Evolutionary conservation across 805 yeast genomes (phyloP).

Genomic region (Teunomyces panamensis): DNA sequence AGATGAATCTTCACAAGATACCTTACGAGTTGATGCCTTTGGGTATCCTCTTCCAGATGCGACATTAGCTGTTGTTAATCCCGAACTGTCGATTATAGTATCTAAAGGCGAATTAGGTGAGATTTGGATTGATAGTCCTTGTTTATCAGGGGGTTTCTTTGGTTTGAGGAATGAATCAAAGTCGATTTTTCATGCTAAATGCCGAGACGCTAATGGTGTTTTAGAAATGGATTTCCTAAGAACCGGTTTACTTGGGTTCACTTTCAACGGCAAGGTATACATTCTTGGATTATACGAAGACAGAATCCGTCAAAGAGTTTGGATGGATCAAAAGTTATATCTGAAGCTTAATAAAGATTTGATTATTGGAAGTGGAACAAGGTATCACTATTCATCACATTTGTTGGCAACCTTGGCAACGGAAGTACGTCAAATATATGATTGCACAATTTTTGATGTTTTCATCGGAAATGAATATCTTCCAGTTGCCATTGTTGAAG

Average conservation of each 20-base stretch:
- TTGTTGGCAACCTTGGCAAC: constrained; percentile 79
- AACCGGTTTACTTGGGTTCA: constrained; percentile 88
- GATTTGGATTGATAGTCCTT: constrained; percentile 95
- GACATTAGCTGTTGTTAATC: constrained; percentile 88
- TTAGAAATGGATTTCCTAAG: constrained; percentile 78
- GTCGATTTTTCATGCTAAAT: constrained; percentile 76
- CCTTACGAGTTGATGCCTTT: constrained; percentile 79
- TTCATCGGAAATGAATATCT: constrained; percentile 74
- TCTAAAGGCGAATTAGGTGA: constrained; percentile 86
- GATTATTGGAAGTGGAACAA: constrained; percentile 37
- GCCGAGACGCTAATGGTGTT: constrained; percentile 67
- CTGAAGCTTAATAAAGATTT: constrained; percentile 26
- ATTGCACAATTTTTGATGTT: constrained; percentile 89
- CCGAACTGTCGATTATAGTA: constrained; percentile 77
- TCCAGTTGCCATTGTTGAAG: constrained; percentile 83
- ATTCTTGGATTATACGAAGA: constrained; percentile 91
- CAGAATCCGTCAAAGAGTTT: constrained; percentile 73
- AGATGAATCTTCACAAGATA: constrained; percentile 40
- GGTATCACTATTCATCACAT: constrained; percentile 85
- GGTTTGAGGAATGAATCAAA: constrained; percentile 64
- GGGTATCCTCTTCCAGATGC: constrained; percentile 96
- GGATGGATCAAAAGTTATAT: constrained; percentile 52
- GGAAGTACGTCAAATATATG: constrained; percentile 76
- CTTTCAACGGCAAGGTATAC: constrained; percentile 81
- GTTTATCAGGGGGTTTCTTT: constrained; percentile 88